phyloP scores from a whole-genome alignment of 2,329 filamentous ascomycete genomes.

The Alternaria arbusti region DNA sequence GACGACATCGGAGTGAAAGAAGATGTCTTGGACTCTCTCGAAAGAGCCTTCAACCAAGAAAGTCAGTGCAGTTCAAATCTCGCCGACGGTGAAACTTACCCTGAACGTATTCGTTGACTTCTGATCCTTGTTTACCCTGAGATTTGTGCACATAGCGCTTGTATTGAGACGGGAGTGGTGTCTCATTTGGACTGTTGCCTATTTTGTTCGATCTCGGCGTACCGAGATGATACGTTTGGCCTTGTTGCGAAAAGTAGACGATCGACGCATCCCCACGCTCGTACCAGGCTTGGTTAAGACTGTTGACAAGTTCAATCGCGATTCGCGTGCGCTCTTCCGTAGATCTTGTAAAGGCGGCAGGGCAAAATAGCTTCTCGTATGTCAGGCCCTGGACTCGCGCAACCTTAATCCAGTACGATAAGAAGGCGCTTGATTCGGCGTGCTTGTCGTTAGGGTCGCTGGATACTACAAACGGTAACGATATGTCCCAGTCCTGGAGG shows the following conservation, averaged over 20 bases:
- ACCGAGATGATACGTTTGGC: background rate
- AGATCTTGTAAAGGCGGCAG: conserved; percentile 39
- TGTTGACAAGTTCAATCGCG: conserved; percentile 34
- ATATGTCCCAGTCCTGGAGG: conserved; percentile 51
- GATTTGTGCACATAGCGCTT: conserved; percentile 14
- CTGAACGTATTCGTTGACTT: conserved; percentile 17
- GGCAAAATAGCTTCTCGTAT: conserved; percentile 48
- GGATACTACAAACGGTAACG: conserved; percentile 26
- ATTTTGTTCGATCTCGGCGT: background rate
- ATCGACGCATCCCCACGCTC: conserved; percentile 35
- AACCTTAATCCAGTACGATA: conserved; percentile 45
- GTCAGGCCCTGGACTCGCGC: conserved; percentile 43
- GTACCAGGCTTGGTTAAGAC: conserved; percentile 37
- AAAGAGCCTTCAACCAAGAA: conserved; percentile 12
- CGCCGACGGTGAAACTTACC: conserved; percentile 1
- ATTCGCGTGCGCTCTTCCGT: conserved; percentile 33
- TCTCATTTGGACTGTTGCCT: conserved; percentile 27
- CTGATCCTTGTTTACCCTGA: background rate
- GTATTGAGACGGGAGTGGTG: conserved; percentile 32
- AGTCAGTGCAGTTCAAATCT: background rate
- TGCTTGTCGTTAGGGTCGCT: conserved; percentile 5
- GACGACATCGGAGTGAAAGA: conserved; percentile 41
- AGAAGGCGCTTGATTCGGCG: conserved; percentile 25
- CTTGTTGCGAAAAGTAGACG: conserved; percentile 5
- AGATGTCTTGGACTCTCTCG: conserved; percentile 36